Evolutionary conservation across 768 basidiomycete species (phyloP), one percentile per base, ranked within the genome.

Genomic region (Mycena metata): DNA sequence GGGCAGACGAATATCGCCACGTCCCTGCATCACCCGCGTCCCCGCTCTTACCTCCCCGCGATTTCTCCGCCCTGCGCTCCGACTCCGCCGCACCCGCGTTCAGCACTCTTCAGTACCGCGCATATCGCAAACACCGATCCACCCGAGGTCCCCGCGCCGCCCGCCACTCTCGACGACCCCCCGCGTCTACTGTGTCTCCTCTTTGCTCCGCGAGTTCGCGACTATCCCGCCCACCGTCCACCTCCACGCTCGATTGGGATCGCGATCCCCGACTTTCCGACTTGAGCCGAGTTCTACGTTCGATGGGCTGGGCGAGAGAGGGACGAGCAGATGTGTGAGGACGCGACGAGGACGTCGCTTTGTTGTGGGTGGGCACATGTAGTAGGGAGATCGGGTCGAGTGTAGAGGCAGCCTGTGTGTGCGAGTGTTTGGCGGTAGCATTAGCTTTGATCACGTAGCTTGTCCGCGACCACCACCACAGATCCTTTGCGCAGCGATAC

Each of bases 341-440:
- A 30, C 58, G 58, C 58, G 58, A 60, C 58, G 58, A 47, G 58
- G 58, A 60, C 58, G 33, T 60, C 58, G 45, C 58, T 60, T 26
- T 60, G 33, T 59, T 35, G 30, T 60, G 42, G 57, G 57, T 59
- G 57, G 57, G 57, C 57, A 59, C 43, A 59, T 59, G n/a, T n/a
- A n/a, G n/a, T n/a, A n/a, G n/a, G n/a, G n/a, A n/a, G n/a, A n/a
- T n/a, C n/a, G n/a, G n/a, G 57, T 59, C n/a, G n/a, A n/a, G n/a
- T n/a, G n/a, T n/a, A n/a, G n/a, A n/a, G n/a, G n/a, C n/a, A n/a
- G n/a, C n/a, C n/a, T n/a, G n/a, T n/a, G n/a, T n/a, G n/a, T n/a
- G n/a, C n/a, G n/a, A n/a, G n/a, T n/a, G n/a, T n/a, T n/a, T n/a
- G n/a, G n/a, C n/a, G n/a, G n/a, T n/a, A n/a, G n/a, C n/a, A n/a